Evolutionary conservation across 495 filamentous ascomycete genomes (phyloP).

Genomic region (Usnea hakonensis): DNA sequence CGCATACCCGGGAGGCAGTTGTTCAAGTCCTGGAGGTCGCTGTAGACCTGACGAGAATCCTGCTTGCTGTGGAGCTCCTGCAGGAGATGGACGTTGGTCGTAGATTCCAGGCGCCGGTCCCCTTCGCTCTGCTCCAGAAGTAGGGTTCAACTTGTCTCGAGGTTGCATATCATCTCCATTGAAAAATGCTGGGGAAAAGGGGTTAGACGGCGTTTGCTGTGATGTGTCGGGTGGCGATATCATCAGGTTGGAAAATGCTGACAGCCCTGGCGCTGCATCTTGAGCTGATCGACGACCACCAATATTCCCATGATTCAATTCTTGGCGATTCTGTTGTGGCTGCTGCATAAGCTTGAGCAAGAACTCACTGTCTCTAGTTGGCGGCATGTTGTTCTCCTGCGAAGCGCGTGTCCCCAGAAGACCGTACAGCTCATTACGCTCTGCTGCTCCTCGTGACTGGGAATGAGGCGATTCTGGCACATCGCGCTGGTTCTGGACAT

Average conservation of each 20-base stretch:
- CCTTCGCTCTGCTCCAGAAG: slow-evolving; percentile 20
- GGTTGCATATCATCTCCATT: slow-evolving; percentile 38
- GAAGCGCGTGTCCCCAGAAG: slow-evolving; percentile 26
- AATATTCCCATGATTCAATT: slow-evolving; percentile 31
- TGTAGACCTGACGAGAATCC: slow-evolving; percentile 26
- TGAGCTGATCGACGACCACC: slow-evolving; percentile 26
- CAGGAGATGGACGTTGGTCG: slow-evolving; percentile 26
- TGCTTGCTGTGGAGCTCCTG: slow-evolving; percentile 12
- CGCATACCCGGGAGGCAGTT: slow-evolving; percentile 31
- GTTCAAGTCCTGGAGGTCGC: slow-evolving; percentile 44
- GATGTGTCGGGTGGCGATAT: slow-evolving; percentile 39
- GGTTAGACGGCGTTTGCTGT: slow-evolving; percentile 34
- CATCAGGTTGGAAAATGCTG: slow-evolving; percentile 39
- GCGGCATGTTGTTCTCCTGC: slow-evolving; percentile 28
- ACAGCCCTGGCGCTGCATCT: slow-evolving; percentile 34
- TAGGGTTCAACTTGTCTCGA: slow-evolving; percentile 31
- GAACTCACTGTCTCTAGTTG: slow-evolving; percentile 41
- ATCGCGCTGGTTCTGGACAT: slow-evolving; percentile 21
- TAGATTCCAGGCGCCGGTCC: slow-evolving; percentile 40
- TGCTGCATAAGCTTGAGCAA: slow-evolving; percentile 49
- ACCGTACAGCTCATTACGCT: slow-evolving; percentile 32
- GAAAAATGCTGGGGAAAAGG: slow-evolving; percentile 31
- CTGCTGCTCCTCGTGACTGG: slow-evolving; percentile 34
- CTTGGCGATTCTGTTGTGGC: slow-evolving; percentile 42
- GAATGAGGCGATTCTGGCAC: slow-evolving; percentile 22